These are phyloP conservation scores for Chaetomiaceae sp. DNA, from an alignment of 2,329 filamentous ascomycete genomes.

Conservation along the genomic window DNA sequence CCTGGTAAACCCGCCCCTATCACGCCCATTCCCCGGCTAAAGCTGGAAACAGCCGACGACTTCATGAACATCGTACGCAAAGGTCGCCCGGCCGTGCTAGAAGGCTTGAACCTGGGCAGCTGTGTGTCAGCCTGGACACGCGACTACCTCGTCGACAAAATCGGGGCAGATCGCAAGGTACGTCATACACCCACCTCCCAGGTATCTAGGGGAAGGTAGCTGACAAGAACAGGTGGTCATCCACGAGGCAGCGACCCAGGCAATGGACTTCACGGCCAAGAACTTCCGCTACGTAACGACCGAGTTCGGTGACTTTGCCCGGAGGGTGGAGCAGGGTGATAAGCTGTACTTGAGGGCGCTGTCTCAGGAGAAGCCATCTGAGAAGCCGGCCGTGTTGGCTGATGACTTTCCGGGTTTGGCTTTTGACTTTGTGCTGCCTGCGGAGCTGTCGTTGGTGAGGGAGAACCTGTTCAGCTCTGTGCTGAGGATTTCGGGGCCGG, in stretches of 20 bases:
- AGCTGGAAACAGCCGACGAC: conserved; percentile 47
- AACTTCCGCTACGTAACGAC: conserved; percentile 75
- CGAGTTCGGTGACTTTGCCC: conserved; percentile 62
- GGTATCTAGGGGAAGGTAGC: conserved; percentile 13
- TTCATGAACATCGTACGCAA: conserved; percentile 57
- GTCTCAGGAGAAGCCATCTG: conserved; percentile 63
- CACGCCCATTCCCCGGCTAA: conserved; percentile 46
- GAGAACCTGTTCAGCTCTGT: conserved; percentile 73
- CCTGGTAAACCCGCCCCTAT: not conserved
- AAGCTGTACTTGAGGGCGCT: conserved; percentile 75
- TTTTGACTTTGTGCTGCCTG: conserved; percentile 65
- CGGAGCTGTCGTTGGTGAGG: conserved; percentile 52
- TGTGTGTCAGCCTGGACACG: conserved; percentile 66
- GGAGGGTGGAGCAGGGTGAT: conserved; percentile 53
- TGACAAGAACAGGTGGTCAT: conserved; percentile 56
- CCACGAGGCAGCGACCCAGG: conserved; percentile 60
- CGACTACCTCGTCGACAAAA: conserved; percentile 59
- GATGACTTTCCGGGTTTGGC: conserved; percentile 68
- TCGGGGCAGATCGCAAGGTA: conserved; percentile 61
- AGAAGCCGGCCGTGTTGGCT: conserved; percentile 63
- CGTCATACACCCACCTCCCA: not conserved
- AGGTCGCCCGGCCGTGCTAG: conserved; percentile 61
- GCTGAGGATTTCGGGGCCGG: conserved; percentile 71
- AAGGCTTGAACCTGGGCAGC: conserved; percentile 59
- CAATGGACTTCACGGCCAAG: conserved; percentile 78